A percentile compares a stretch with the other conserved stretches of the same genome.
Evolutionary conservation across 2,329 filamentous ascomycete genomes (phyloP).

Genomic region (Fusarium udum): DNA sequence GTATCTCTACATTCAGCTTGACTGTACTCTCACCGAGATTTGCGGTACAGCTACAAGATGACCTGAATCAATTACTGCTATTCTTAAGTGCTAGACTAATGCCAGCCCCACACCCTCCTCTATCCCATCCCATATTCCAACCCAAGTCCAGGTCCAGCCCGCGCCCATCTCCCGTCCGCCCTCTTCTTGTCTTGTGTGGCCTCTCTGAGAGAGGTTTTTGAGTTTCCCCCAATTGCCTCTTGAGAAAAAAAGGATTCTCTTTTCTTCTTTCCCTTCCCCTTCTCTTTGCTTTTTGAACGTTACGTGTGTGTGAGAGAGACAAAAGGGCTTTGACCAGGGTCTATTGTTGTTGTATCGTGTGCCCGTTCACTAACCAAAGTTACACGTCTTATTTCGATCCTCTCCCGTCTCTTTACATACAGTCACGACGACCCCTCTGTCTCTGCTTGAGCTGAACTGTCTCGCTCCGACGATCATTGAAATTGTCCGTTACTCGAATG

Average conservation of each 20-base stretch:
- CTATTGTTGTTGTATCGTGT: slow-evolving; percentile 11
- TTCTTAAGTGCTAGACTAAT: slow-evolving; percentile 26
- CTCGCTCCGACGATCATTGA: slow-evolving; percentile 11
- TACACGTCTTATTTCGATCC: slow-evolving; percentile 15
- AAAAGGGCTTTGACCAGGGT: slow-evolving; percentile 21
- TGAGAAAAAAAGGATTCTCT: background rate
- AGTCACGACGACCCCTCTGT: slow-evolving; percentile 9
- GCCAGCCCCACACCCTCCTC: slow-evolving; percentile 28
- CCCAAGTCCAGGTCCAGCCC: slow-evolving; percentile 3
- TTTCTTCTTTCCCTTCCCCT: background rate
- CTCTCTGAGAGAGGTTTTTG: background rate
- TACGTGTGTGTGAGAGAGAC: slow-evolving; percentile 13
- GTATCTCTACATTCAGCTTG: slow-evolving; percentile 6
- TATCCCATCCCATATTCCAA: slow-evolving; percentile 22
- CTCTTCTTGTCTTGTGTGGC: background rate
- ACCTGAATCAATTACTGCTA: slow-evolving; percentile 20
- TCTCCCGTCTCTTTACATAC: background rate
- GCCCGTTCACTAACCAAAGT: slow-evolving; percentile 1
- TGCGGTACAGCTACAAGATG: background rate
- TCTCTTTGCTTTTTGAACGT: slow-evolving; percentile 7
- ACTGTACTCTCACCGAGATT: accelerated
- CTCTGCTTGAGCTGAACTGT: background rate
- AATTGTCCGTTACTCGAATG: slow-evolving; percentile 4
- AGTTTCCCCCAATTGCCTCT: slow-evolving; percentile 24
- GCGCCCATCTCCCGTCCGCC: slow-evolving; percentile 24